Base-by-base conservation (phyloP, 2,329 filamentous ascomycete genomes). In the Cercospora nicotianae region DNA sequence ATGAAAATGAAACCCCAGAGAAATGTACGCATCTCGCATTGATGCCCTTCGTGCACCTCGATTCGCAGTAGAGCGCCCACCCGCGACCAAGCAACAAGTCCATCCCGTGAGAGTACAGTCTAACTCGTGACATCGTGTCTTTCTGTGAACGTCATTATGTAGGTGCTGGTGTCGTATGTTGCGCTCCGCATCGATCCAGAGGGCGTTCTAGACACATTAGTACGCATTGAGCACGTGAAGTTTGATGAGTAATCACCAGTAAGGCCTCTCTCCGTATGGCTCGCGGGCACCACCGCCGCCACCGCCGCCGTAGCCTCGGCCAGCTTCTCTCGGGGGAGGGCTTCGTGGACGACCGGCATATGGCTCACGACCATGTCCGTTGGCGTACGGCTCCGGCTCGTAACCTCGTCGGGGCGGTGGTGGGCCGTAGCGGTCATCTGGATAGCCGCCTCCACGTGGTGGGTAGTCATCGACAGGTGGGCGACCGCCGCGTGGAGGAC, bases 381-480 rank as follows among this genome's bases (percentile, higher is more conserved):
- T 86, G 76, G 84, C 75, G 78, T 89, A 89, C 3, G 86, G 86
- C 73, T 89, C 87, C 69, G 81, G 78, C 72, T 88, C 86, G 76
- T 86, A 86, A 57, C 79, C 79, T 67, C 81, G 75, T 30, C 67
- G 67, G 51, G 76, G 76, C 67, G 76, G 75, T 60, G 76, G 77
- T 42, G 72, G 73, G 70, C 83, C 84, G 81, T 94, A 95, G 31
- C 90, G 90, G 75, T 95, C 92, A 67, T 93, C 91, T 76, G 91
- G 91, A 72, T 82, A 83, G 83, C 80, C 75, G 72, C 86, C 85
- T 62, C 75, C 74, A 70, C 90, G 85, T 65, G 86, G 84, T 66
- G 86, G 87, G 75, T 84, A 83, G 74, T 96, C 95, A 76, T 96
- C 93, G 69, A 94, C 90, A 71, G 91, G 84, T 55, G 91, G 89